Percentiles rank a stretch among this genome's conserved stretches.
phyloP scores from a whole-genome alignment of 148 eudicot species.

The Suaeda aralocaspica region DNA sequence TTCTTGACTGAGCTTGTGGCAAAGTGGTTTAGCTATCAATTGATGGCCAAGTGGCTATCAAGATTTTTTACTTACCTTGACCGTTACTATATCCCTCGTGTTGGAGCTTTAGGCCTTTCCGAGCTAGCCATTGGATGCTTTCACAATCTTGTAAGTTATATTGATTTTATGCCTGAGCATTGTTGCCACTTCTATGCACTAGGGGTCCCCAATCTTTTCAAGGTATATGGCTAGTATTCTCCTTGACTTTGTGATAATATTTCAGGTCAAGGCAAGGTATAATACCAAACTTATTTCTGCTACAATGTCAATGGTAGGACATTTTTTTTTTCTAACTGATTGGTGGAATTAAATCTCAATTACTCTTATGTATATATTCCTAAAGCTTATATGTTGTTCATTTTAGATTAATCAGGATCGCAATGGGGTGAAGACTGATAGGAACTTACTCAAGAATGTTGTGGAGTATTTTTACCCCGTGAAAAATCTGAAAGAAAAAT shows the following conservation, averaged over 20 bases:
- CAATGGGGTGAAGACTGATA: slow-evolving; percentile 25
- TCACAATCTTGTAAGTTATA: slow-evolving; percentile 25
- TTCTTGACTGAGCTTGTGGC: slow-evolving; percentile 33
- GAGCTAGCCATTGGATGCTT: slow-evolving; percentile 28
- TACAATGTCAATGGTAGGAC: slow-evolving; percentile 28
- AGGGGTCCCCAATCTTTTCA: background rate
- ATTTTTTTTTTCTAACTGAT: background rate
- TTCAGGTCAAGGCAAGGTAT: slow-evolving; percentile 29
- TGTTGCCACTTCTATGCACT: background rate
- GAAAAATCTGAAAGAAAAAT: slow-evolving; percentile 15
- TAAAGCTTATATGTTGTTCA: background rate
- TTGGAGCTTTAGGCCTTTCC: slow-evolving; percentile 20
- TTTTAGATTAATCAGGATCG: slow-evolving; percentile 36
- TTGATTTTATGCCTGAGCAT: background rate
- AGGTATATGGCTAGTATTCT: background rate
- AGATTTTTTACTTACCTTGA: slow-evolving; percentile 38
- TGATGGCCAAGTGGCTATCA: slow-evolving; percentile 34
- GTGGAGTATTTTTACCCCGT: slow-evolving; percentile 22
- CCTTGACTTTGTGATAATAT: background rate
- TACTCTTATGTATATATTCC: background rate
- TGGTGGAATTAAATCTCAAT: background rate
- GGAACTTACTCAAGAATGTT: slow-evolving; percentile 25
- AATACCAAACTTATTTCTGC: slow-evolving; percentile 22
- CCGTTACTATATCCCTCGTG: slow-evolving; percentile 30
- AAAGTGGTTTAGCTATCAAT: slow-evolving; percentile 31